Evolutionary conservation across 768 basidiomycete genomes (phyloP).

Genomic region (Pluteus cervinus): DNA sequence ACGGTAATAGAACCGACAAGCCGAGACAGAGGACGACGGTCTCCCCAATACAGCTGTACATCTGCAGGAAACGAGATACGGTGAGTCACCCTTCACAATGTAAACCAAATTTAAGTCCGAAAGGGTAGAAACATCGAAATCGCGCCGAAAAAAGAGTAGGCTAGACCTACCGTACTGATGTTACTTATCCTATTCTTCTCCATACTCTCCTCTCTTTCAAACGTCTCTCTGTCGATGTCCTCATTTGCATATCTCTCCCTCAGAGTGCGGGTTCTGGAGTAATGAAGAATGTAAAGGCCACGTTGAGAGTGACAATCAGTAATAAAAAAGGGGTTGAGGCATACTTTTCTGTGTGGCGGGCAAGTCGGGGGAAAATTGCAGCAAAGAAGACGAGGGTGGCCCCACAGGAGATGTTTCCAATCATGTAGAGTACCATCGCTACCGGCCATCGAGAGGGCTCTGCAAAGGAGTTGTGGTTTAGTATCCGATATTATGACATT

Average conservation of each 20-base stretch:
- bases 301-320: too few species aligned
- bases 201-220: conserved; percentile 68
- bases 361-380: conserved; percentile 72
- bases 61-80: conserved; percentile 36
- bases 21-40: conserved; percentile 60
- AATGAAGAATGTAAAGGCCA: too few species aligned
- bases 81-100: too few species aligned
- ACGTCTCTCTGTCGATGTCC: conserved; percentile 52
- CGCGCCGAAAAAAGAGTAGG: too few species aligned
- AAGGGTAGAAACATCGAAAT: too few species aligned
- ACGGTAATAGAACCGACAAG: conserved; percentile 64
- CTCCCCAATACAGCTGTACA: conserved; percentile 73
- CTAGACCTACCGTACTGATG: conserved; percentile 61
- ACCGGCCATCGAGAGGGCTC: conserved; percentile 60
- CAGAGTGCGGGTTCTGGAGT: conserved; percentile 46
- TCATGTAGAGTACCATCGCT: conserved; percentile 74
- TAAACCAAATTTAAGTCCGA: too few species aligned
- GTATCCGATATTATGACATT: too few species aligned
- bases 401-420: conserved; percentile 73
- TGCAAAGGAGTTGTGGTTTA: too few species aligned
- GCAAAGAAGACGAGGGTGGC: conserved; percentile 79
- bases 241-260: conserved; percentile 52
- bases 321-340: too few species aligned
- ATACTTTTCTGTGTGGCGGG: conserved; percentile 82
- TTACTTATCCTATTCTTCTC: conserved; percentile 85